Evolutionary conservation across 352 stramenopile genomes (phyloP), one percentile per base, ranked within the genome.

Genomic region (Globisporangium alternatum): DNA sequence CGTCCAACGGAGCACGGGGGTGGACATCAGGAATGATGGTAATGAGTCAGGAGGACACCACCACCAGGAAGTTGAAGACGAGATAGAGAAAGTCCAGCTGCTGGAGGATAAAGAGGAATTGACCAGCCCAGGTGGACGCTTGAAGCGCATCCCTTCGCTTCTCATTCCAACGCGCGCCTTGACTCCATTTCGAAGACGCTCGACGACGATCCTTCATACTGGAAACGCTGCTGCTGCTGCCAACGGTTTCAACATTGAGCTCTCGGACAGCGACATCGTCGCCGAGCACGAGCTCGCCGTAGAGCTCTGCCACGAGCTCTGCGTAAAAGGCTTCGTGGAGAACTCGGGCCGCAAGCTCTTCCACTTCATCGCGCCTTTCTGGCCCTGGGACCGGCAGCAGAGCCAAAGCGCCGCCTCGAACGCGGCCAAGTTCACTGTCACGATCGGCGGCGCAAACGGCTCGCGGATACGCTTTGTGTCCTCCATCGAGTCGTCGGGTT

Each of bases 231-330:
- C 22, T 41, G 28, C 28, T 39, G 28, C 10, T 25, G 43, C 43
- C 15, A 48, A 22, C 3, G 28, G 51, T 15, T 56, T 67, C 12
- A 67, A 60, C 13, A 54, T 77, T 35, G n/a, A 56, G 2, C 56
- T 80, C 21, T 45, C 64, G 0, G 45, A 72, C 25, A 65, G 73
- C 4, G 70, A 71, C 19, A 64, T 77, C 13, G 61, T 74, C 9
- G 74, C 79, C 1, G 75, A 86, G 58, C 71, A 88, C 39, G 74
- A 88, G 35, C 83, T 94, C 54, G 70, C 66, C 13, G 75, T 80
- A 1, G 80, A 90, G 52, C 70, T 90, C 47, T 94, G 85, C 49
- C 85, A 94, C 49, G 83, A 94, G 39, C 63, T 94, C 19, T 94
- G 85, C 57, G 72, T 84, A n/a, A 87, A 82, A 48, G 85, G 83